These are phyloP conservation scores for Staphylotrichum longicolle DNA, from an alignment of 495 filamentous ascomycete species.

Conservation along the genomic window DNA sequence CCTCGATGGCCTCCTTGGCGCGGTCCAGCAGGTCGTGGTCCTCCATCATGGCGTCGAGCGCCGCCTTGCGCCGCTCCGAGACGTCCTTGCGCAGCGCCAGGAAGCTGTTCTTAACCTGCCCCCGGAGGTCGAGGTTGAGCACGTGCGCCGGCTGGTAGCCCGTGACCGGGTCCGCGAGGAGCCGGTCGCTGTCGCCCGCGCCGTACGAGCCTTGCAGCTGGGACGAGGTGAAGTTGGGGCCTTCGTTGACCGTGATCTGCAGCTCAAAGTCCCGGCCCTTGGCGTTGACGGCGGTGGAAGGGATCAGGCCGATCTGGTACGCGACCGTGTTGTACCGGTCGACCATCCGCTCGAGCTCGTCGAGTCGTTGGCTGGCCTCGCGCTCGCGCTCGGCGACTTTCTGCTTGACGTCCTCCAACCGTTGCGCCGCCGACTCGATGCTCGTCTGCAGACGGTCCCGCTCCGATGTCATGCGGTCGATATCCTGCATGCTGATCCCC, in stretches of 20 bases:
- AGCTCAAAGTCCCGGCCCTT: slow-evolving; percentile 83
- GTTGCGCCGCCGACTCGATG: slow-evolving; percentile 67
- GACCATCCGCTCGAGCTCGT: slow-evolving; percentile 81
- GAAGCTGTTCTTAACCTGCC: slow-evolving; percentile 75
- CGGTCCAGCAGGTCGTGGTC: slow-evolving; percentile 87
- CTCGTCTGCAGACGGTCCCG: slow-evolving; percentile 85
- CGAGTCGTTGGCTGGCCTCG: slow-evolving; percentile 77
- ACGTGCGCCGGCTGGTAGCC: slow-evolving; percentile 89
- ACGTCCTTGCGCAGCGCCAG: slow-evolving; percentile 79
- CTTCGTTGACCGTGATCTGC: slow-evolving; percentile 61
- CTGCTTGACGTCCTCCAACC: slow-evolving; percentile 78
- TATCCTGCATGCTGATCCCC: slow-evolving; percentile 92
- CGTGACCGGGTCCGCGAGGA: slow-evolving; percentile 74
- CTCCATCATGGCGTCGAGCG: slow-evolving; percentile 83
- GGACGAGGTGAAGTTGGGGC: slow-evolving; percentile 67
- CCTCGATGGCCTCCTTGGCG: slow-evolving; percentile 91
- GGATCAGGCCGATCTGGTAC: slow-evolving; percentile 89
- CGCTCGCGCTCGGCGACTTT: slow-evolving; percentile 78
- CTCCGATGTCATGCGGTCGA: slow-evolving; percentile 97
- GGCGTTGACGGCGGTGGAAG: slow-evolving; percentile 76
- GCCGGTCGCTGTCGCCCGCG: slow-evolving; percentile 53
- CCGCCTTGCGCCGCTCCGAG: slow-evolving; percentile 74
- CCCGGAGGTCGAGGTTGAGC: slow-evolving; percentile 79
- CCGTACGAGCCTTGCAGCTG: slow-evolving; percentile 57
- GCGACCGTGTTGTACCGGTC: slow-evolving; percentile 90